These are phyloP conservation scores for Nicotiana tabacum DNA, from an alignment of 257 asterid species.

Conservation along the genomic window DNA sequence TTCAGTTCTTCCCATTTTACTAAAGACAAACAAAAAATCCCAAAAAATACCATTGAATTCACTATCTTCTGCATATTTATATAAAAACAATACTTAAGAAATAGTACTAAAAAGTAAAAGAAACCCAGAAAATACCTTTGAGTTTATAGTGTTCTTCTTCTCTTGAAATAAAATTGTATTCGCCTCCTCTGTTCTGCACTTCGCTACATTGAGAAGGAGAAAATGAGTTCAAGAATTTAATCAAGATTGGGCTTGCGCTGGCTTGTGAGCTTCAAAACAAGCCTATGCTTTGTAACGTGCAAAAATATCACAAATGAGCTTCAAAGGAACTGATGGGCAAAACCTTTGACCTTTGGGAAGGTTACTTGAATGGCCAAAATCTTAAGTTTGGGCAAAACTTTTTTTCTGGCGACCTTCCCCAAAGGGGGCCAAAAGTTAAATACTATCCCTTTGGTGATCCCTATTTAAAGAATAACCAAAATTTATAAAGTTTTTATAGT, in stretches of 20 bases:
- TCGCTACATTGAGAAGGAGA: not conserved
- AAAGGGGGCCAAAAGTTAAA: too few relatives aligned
- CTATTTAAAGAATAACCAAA: too few relatives aligned
- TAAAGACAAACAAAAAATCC: not conserved
- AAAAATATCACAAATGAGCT: too few relatives aligned
- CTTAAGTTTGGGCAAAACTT: too few relatives aligned
- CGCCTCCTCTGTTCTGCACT: not conserved
- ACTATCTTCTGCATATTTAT: not conserved
- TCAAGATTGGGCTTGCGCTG: not conserved
- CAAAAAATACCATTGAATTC: not conserved
- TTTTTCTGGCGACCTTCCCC: too few relatives aligned
- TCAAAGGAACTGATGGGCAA: too few relatives aligned
- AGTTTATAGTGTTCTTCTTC: not conserved
- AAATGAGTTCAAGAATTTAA: not conserved
- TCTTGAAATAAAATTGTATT: not conserved
- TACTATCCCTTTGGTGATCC: too few relatives aligned
- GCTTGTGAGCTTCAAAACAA: not conserved
- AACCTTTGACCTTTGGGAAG: too few relatives aligned
- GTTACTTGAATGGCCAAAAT: too few relatives aligned
- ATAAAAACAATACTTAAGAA: not conserved
- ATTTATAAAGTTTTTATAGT: too few relatives aligned
- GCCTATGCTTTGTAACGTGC: too few relatives aligned
- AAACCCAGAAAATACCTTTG: not conserved
- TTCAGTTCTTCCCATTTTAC: conserved; percentile 54
- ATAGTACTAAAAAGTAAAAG: not conserved